Evolutionary conservation across 2,329 filamentous ascomycete species (phyloP), one percentile per base, ranked within the genome.

Genomic region (Didymella segeticola): DNA sequence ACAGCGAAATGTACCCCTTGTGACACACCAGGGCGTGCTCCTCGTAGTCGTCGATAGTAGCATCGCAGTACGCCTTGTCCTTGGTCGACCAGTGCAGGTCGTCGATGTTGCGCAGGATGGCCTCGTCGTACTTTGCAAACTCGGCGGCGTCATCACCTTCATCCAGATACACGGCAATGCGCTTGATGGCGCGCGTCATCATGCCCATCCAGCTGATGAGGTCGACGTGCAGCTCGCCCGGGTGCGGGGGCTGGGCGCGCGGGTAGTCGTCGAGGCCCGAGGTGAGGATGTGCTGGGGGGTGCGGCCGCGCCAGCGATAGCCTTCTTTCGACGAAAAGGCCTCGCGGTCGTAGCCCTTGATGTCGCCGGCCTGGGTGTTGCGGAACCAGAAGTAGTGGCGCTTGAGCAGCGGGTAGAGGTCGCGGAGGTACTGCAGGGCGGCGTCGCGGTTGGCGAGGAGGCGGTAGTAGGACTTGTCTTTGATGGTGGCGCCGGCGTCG

Each of bases 201-300:
- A 97, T 86, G n/a, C 93, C 95, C 77, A 99, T 89, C 95, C 95
- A 99, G 46, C 90, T 90, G 74, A 99, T 89, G 47, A 98, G 82
- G 75, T 99, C 95, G 25, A 96, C 88, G 73, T 99, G 93, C 43
- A 99, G 83, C 84, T 99, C 95, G 67, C 91, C 93, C 0, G 95
- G 93, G 73, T 97, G 93, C 22, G 95, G 95, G 12, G 95, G 93
- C 75, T 96, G 91, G 8, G 95, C 84, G 42, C 95, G 90, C 43
- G 95, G 95, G 71, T 98, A 99, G 77, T 99, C 95, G 68, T 99
- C 95, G 2, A 99, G 84, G 2, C 95, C 95, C 46, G 92, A 96
- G 5, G 95, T 96, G 42, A 99, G 82, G 57, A 96, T 89, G 73
- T 98, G 95, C 41, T 86, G 85, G 27, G 90, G 85, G 7, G 90